Base-by-base conservation (phyloP, 1,284 basidiomycete genomes). In the Takashimella tepidaria region DNA sequence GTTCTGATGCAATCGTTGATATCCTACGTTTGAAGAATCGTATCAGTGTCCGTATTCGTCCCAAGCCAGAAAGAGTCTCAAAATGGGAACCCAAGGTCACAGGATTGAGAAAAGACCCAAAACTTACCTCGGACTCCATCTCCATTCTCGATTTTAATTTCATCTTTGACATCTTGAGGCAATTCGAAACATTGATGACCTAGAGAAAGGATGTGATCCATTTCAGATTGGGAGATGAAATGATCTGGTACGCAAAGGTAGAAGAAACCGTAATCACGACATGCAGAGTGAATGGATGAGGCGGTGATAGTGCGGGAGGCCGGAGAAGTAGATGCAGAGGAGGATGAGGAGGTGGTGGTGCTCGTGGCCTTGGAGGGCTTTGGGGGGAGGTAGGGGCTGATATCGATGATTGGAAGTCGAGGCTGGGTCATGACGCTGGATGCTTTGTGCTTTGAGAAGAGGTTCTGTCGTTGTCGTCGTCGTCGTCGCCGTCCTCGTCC, bases 261-360 rank as follows among this genome's bases (percentile, higher is more conserved):
- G 76, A 92, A 90, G 79, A 92, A 92, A 0, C 89, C 90, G 54
- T 83, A 88, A 53, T 87, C 78, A 19, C 85, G 66, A 66, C 88
- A 91, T 12, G 88, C 89, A 1, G 76, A 67, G 67, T 92, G 88
- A 10, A 92, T 73, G 0, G 82, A 81, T 19, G 78, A 76, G 4
- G 86, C 82, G 0, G 81, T 79, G 12, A 77, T 67, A 26, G 82
- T 70, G 12, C 44, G 45, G 41, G 44, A 21, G 19, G 48, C 43
- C 8, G 43, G 40, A 21, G 44, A 41, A 21, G n/a, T n/a, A n/a
- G n/a, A n/a, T n/a, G n/a, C n/a, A n/a, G n/a, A n/a, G n/a, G n/a
- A n/a, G n/a, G n/a, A n/a, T n/a, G n/a, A n/a, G n/a, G 52, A 27
- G 24, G 49, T 50, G 25, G 51, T 42, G 1, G 41, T 45, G 27